Evolutionary conservation across 192 early-diverging fungal genomes (phyloP).

Genomic region (Thamnidium elegans): DNA sequence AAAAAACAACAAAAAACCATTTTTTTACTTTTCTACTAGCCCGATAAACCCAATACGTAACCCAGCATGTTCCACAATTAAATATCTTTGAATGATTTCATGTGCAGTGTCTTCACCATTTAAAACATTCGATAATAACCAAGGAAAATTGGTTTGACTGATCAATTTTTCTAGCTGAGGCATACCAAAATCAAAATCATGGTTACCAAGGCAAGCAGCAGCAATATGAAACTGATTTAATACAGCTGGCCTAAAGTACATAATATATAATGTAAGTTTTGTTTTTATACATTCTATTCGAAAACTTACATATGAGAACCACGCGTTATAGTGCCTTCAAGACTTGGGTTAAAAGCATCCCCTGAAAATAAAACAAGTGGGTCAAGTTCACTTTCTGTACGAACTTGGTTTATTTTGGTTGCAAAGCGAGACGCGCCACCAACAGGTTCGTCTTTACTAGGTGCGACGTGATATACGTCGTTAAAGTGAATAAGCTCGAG

Average conservation of each 20-base stretch:
- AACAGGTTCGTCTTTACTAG: conserved; percentile 52
- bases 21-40: conserved; percentile 56
- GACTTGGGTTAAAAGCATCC: conserved; percentile 64
- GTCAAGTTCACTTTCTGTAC: conserved; percentile 23
- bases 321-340: conserved; percentile 64
- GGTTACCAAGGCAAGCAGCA: conserved; percentile 66
- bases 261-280: no score
- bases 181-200: conserved; percentile 73
- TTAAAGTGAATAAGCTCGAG: conserved; percentile 62
- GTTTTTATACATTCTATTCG: no score
- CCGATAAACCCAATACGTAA: conserved; percentile 67
- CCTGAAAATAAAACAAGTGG: conserved; percentile 61
- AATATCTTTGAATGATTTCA: conserved; percentile 34
- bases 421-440: conserved; percentile 65
- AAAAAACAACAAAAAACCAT: neutral
- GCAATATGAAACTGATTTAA: conserved; percentile 60
- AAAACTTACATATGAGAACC: conserved; percentile 58
- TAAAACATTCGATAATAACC: conserved; percentile 66
- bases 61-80: conserved; percentile 46
- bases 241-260: conserved; percentile 41
- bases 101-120: conserved; percentile 35
- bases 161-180: conserved; percentile 49
- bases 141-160: conserved; percentile 60
- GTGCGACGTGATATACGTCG: conserved; percentile 60
- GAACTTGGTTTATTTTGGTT: conserved; percentile 37